Base-by-base conservation (phyloP, 306 rosid species). In the Vigna radiata region DNA sequence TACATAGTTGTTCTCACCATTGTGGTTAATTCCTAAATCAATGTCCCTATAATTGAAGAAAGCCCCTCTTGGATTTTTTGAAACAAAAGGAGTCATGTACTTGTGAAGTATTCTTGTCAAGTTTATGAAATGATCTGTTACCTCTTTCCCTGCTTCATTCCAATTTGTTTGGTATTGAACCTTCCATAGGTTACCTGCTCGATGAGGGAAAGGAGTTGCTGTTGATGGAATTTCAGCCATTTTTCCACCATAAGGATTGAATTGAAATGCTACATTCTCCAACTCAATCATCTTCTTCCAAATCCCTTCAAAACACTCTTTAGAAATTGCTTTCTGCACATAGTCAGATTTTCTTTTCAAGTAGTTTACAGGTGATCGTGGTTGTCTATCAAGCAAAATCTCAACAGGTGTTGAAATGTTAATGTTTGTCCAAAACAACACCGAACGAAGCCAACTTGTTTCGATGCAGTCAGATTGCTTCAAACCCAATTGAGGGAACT, bases 271-370 rank as follows among this genome's bases (percentile, higher is more conserved):
- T 36, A 86, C 77, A 69, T 82, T 86, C 46, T 53, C 78, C 73
- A 88, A 52, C 68, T 90, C 88, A 47, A 87, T 84, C 90, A 89
- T 93, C 70, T 89, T 90, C 84, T 80, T 85, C 94, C 90, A 85
- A 36, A 89, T 60, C 46, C 87, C 88, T 86, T 93, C 89, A 14
- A 89, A 82, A 59, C 73, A 90, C 14, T 41, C 17, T 68, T 61
- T 87, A 0, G 90, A 53, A 71, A 90, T 89, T 1, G 91, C 88
- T 4, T 88, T 63, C 72, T 80, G 78, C 3, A 90, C 87, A 5
- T 88, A 92, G 19, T 90, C 96, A 1, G 93, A 92, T 83, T 88
- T 92, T 60, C 88, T 88, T 70, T 93, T 93, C 82, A 88, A 77
- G 65, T 79, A 90, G 8, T 83, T 87, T 2, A 79, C 53, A 2